These are phyloP conservation scores for Blastobotrys attinorum DNA, from an alignment of 805 yeast species.

Conservation along the genomic window DNA sequence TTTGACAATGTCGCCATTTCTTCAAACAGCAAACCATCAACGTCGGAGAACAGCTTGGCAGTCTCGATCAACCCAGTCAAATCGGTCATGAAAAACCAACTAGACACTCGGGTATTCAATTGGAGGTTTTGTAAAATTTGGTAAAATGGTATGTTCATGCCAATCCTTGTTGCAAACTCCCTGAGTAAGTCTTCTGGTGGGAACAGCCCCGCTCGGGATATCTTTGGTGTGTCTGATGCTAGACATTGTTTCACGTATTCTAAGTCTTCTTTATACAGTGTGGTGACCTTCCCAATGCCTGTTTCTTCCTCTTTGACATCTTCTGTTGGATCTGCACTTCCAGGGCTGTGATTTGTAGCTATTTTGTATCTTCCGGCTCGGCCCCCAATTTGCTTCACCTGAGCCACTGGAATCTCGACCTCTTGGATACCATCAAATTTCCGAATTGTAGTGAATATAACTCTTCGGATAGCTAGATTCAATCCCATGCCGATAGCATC, in stretches of 20 bases:
- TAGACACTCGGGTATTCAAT: constrained; percentile 24
- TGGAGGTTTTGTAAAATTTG: constrained; percentile 44
- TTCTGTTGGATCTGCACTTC: constrained; percentile 8
- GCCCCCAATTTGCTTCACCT: constrained; percentile 89
- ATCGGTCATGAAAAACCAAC: constrained; percentile 33
- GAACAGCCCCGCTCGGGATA: constrained; percentile 64
- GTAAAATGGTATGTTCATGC: constrained; percentile 40
- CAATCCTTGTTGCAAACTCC: constrained; percentile 53
- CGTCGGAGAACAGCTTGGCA: constrained; percentile 38
- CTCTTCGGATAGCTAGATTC: constrained; percentile 72
- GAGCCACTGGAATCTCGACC: constrained; percentile 48
- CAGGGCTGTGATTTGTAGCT: constrained; percentile 16
- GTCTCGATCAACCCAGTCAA: constrained; percentile 33
- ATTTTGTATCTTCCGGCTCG: constrained; percentile 80
- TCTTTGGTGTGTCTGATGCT: constrained; percentile 41
- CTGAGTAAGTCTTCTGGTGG: constrained; percentile 71
- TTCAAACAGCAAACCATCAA: constrained; percentile 38
- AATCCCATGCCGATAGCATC: constrained; percentile 99
- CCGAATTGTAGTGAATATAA: constrained; percentile 58
- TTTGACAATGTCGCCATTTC: constrained; percentile 52
- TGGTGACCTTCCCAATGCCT: constrained; percentile 44
- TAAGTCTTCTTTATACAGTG: constrained; percentile 40
- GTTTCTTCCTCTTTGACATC: not conserved
- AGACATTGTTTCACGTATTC: constrained; percentile 40
- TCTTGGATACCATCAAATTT: constrained; percentile 64